These are phyloP conservation scores for Betula pendula DNA, from an alignment of 306 rosid genomes.

Conservation along the genomic window DNA sequence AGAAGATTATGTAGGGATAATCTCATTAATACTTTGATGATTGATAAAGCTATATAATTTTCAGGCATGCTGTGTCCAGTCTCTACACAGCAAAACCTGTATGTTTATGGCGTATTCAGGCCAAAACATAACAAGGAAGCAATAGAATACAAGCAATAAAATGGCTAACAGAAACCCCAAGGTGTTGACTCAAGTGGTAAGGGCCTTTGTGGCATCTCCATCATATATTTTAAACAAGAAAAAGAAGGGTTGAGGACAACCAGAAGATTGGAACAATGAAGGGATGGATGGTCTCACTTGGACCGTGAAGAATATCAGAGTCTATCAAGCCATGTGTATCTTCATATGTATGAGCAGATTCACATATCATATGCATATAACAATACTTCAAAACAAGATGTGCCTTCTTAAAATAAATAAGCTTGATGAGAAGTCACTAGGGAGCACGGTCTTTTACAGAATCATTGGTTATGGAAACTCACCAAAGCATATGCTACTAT, in stretches of 20 bases:
- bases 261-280: neutral
- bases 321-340: neutral
- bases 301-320: neutral
- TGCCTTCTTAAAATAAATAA: conserved; percentile 2
- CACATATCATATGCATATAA: neutral
- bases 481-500: conserved; percentile 77
- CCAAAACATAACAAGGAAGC: neutral
- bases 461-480: conserved; percentile 26
- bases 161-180: neutral
- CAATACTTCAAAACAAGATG: neutral
- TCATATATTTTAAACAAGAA: neutral
- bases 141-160: neutral
- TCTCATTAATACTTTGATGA: neutral
- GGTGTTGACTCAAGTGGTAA: too few relatives aligned
- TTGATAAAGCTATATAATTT: neutral
- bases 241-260: neutral
- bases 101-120: neutral
- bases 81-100: neutral
- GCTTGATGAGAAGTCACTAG: neutral
- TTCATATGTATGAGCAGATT: neutral
- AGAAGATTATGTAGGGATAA: neutral
- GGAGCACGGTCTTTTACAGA: neutral
- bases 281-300: neutral
- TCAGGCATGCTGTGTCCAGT: neutral
- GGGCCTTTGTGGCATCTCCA: too few relatives aligned